Evolutionary conservation across 108 stramenopile species (phyloP).

Genomic region (Cyclotella atomus): DNA sequence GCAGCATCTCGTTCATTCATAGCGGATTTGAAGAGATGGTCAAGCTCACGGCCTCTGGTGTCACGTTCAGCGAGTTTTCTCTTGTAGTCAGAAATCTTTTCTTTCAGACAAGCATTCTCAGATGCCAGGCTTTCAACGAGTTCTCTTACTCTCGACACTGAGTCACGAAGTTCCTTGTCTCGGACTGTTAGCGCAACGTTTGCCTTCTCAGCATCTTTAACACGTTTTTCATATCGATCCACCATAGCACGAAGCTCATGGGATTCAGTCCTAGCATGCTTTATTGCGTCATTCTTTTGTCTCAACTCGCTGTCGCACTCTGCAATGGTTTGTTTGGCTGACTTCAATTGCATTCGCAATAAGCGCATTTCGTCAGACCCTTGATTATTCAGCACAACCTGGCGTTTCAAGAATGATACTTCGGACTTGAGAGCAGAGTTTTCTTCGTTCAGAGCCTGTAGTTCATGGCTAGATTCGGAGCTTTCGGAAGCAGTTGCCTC

Average conservation of each 20-base stretch:
- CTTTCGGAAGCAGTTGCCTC: not conserved
- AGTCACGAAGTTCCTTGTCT: slow-evolving; percentile 19
- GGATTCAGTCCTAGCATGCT: not conserved
- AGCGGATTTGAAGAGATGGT: slow-evolving; percentile 8
- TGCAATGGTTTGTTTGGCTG: not conserved
- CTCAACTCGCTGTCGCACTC: not conserved
- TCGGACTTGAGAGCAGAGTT: slow-evolving; percentile 1
- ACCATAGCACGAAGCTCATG: not conserved
- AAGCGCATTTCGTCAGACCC: slow-evolving; percentile 7
- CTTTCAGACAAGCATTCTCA: slow-evolving; percentile 32
- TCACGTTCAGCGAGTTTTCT: slow-evolving; percentile 8
- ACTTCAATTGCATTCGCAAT: slow-evolving; percentile 4
- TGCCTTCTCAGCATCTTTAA: not conserved
- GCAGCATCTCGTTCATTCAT: no score
- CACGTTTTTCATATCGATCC: not conserved
- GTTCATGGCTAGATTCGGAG: no score
- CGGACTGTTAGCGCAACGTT: not conserved
- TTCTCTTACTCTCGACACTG: slow-evolving; percentile 23
- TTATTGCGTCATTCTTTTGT: not conserved
- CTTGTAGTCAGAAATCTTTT: slow-evolving; percentile 22
- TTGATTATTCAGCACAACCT: not conserved
- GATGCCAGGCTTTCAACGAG: slow-evolving; percentile 29
- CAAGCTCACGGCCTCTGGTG: slow-evolving; percentile 18
- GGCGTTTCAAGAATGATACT: not conserved
- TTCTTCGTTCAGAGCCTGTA: slow-evolving; percentile 29